phyloP scores from a whole-genome alignment of 2,329 filamentous ascomycete genomes.

The Fonsecaea multimorphosa region DNA sequence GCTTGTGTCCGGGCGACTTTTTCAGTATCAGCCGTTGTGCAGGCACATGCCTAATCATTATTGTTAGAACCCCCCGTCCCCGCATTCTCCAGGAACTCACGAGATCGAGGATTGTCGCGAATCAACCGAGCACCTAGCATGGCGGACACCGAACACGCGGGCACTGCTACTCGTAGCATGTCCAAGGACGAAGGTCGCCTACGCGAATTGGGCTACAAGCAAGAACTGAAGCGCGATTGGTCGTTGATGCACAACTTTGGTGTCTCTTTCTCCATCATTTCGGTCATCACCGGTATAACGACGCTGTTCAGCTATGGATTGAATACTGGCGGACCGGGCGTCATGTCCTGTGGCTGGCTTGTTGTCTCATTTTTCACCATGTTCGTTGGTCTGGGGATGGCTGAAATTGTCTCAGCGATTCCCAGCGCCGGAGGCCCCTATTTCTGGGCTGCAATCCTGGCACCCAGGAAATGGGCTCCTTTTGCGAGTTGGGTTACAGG shows the following conservation, averaged over 20 bases:
- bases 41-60: neutral
- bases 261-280: constrained; percentile 67
- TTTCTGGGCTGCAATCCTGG: constrained; percentile 65
- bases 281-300: constrained; percentile 65
- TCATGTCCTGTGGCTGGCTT: constrained; percentile 63
- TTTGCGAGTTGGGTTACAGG: constrained; percentile 58
- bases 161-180: constrained; percentile 31
- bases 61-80: constrained; percentile 5
- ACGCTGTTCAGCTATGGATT: constrained; percentile 65
- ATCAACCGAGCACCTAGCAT: constrained; percentile 12
- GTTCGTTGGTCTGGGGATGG: constrained; percentile 62
- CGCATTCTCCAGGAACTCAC: constrained; percentile 14
- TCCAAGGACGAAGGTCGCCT: constrained; percentile 57
- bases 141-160: constrained; percentile 29
- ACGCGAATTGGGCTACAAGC: constrained; percentile 65
- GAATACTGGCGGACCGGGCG: constrained; percentile 60
- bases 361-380: constrained; percentile 60
- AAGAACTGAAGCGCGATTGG: constrained; percentile 65
- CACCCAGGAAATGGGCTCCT: constrained; percentile 54
- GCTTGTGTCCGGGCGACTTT: constrained; percentile 4
- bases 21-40: neutral
- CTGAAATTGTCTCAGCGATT: constrained; percentile 65
- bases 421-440: constrained; percentile 66
- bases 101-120: neutral
- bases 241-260: constrained; percentile 66